These are phyloP conservation scores for Coemansia guatemalensis DNA, from an alignment of 192 early-diverging fungal genomes.

Conservation along the genomic window DNA sequence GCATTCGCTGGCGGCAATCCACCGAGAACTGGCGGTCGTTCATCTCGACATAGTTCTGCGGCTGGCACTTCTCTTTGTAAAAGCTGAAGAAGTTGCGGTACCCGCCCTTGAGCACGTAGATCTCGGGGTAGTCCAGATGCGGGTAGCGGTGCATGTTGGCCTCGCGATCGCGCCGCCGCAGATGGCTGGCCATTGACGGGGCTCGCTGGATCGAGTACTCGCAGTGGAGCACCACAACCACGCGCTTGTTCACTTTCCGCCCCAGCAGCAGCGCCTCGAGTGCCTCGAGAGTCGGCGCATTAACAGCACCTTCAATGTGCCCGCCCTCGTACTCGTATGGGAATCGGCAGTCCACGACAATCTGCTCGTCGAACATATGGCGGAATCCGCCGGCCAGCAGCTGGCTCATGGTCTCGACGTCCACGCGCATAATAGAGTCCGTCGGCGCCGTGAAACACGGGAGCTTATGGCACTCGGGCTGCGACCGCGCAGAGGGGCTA, in stretches of 20 bases:
- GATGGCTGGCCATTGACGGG: slow-evolving; percentile 76
- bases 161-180: slow-evolving; percentile 74
- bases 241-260: slow-evolving; percentile 46
- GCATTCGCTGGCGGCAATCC: slow-evolving; percentile 56
- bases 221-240: slow-evolving; percentile 80
- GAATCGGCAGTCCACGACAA: slow-evolving; percentile 83
- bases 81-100: slow-evolving; percentile 72
- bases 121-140: slow-evolving; percentile 75
- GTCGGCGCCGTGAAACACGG: slow-evolving; percentile 54
- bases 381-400: slow-evolving; percentile 69
- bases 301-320: slow-evolving; percentile 72
- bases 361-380: slow-evolving; percentile 59
- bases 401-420: slow-evolving; percentile 57
- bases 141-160: slow-evolving; percentile 73
- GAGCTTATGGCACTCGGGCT: slow-evolving; percentile 56
- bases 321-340: slow-evolving; percentile 87
- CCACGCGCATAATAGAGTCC: slow-evolving; percentile 66
- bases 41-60: slow-evolving; percentile 82
- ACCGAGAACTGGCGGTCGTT: slow-evolving; percentile 57
- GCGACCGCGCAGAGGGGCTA: slow-evolving; percentile 34
- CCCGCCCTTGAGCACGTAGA: slow-evolving; percentile 84
- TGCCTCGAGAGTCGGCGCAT: slow-evolving; percentile 62
- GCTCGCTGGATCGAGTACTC: slow-evolving; percentile 82
- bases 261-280: slow-evolving; percentile 64
- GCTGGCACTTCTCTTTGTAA: slow-evolving; percentile 64